A percentile compares a stretch with the other conserved stretches of the same genome.
Evolutionary conservation across 805 yeast genomes (phyloP).

Genomic region (Saturnispora halmiae): DNA sequence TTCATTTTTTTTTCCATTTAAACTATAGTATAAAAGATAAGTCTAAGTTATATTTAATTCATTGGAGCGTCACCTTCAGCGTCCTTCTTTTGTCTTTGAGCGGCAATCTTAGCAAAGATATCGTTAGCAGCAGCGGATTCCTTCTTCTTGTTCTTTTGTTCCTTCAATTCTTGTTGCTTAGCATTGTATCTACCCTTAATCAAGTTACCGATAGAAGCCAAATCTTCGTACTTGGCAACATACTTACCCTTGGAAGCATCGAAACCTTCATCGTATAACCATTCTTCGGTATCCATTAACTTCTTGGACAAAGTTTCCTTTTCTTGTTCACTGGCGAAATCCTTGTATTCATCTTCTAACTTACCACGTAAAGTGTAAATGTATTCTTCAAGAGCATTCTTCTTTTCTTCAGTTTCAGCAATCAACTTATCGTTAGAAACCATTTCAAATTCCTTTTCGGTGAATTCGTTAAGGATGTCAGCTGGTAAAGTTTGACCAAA

Average conservation of each 20-base stretch:
- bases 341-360: slow-evolving; percentile 82
- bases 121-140: slow-evolving; percentile 16
- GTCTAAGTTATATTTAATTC: slow-evolving; percentile 16
- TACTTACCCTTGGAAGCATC: slow-evolving; percentile 94
- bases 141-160: slow-evolving; percentile 48
- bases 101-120: slow-evolving; percentile 64
- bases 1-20: background rate
- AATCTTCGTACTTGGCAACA: slow-evolving; percentile 96
- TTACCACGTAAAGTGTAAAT: slow-evolving; percentile 96
- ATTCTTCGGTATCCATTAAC: slow-evolving; percentile 85
- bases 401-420: slow-evolving; percentile 97
- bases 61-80: slow-evolving; percentile 31
- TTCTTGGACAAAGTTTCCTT: slow-evolving; percentile 65
- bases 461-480: slow-evolving; percentile 44
- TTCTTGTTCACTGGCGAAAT: slow-evolving; percentile 86
- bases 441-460: slow-evolving; percentile 81
- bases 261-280: slow-evolving; percentile 97
- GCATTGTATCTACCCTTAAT: slow-evolving; percentile 92
- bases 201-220: slow-evolving; percentile 88
- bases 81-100: slow-evolving; percentile 45
- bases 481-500: slow-evolving; percentile 55
- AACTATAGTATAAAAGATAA: background rate
- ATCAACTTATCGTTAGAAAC: slow-evolving; percentile 89
- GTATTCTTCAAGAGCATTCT: slow-evolving; percentile 97
- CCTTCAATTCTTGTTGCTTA: slow-evolving; percentile 91